These are phyloP conservation scores for Fusarium marasasianum DNA, from an alignment of 2,329 filamentous ascomycete genomes.

Conservation along the genomic window DNA sequence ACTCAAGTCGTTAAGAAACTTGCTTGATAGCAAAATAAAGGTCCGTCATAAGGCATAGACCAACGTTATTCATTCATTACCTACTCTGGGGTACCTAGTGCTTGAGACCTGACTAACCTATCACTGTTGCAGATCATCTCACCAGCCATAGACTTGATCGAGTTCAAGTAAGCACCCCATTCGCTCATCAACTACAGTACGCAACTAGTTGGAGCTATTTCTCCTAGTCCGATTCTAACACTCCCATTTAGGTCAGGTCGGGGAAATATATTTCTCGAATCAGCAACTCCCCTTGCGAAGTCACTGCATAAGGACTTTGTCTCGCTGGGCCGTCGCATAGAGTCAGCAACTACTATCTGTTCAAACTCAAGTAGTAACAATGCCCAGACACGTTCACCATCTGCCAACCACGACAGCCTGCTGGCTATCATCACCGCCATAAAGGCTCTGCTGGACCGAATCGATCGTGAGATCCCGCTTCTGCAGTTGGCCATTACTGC, in stretches of 20 bases:
- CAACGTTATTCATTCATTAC: neutral
- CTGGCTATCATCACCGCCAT: slow-evolving; percentile 78
- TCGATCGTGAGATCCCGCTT: slow-evolving; percentile 90
- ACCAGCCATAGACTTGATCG: slow-evolving; percentile 90
- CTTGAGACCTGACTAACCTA: slow-evolving; percentile 16
- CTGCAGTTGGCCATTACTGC: slow-evolving; percentile 95
- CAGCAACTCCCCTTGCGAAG: slow-evolving; percentile 84
- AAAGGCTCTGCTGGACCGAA: slow-evolving; percentile 75
- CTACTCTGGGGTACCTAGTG: neutral
- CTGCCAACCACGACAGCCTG: slow-evolving; percentile 67
- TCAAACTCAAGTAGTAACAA: slow-evolving; percentile 56
- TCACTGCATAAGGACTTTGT: slow-evolving; percentile 86
- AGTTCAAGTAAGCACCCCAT: slow-evolving; percentile 73
- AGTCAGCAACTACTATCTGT: slow-evolving; percentile 72
- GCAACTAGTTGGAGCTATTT: neutral
- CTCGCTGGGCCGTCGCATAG: slow-evolving; percentile 77
- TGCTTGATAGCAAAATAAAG: slow-evolving; percentile 86
- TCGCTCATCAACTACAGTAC: slow-evolving; percentile 3
- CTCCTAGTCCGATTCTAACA: slow-evolving; percentile 16
- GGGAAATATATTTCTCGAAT: slow-evolving; percentile 74
- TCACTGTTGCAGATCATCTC: slow-evolving; percentile 74
- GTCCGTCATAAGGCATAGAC: slow-evolving; percentile 51
- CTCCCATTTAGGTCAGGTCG: slow-evolving; percentile 55
- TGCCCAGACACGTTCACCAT: slow-evolving; percentile 53
- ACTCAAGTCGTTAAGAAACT: slow-evolving; percentile 74